Conservation (phyloP, 768 basidiomycete species). For the Neoboletus subvelutipes region DNA sequence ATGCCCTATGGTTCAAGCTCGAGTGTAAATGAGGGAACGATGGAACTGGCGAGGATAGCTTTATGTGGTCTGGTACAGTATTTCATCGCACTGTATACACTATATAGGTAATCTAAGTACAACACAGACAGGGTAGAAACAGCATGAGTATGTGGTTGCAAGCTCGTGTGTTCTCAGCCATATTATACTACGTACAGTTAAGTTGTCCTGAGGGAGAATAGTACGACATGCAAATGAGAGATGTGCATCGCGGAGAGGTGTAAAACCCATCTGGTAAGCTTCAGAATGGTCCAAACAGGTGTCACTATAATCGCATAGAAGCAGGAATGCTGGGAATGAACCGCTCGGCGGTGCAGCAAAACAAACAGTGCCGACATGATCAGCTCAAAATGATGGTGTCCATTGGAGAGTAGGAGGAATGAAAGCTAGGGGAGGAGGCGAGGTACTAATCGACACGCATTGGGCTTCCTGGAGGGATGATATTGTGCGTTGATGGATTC, state of each 20-base stretch:
- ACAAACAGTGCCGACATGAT: not conserved
- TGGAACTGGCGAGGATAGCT: not conserved
- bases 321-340: not conserved
- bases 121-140: constrained; percentile 19
- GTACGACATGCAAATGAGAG: constrained; percentile 13
- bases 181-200: constrained; percentile 12
- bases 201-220: constrained; percentile 2
- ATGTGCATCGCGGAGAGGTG: constrained; percentile 12
- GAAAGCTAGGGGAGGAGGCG: not conserved
- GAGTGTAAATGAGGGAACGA: not conserved
- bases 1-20: not conserved
- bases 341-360: not conserved
- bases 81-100: not conserved
- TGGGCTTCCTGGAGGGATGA: constrained; percentile 30
- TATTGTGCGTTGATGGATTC: constrained; percentile 36
- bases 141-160: constrained; percentile 5
- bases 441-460: constrained; percentile 29
- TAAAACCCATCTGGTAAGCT: not conserved
- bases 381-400: not conserved
- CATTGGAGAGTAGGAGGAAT: not conserved
- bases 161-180: constrained; percentile 15
- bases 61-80: not conserved
- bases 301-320: not conserved
- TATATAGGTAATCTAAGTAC: constrained; percentile 10
- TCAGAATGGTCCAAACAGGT: not conserved